Evolutionary conservation across 129 eudicot genomes (phyloP), one percentile per base, ranked within the genome.

Genomic region (Flaveria sonorensis): DNA sequence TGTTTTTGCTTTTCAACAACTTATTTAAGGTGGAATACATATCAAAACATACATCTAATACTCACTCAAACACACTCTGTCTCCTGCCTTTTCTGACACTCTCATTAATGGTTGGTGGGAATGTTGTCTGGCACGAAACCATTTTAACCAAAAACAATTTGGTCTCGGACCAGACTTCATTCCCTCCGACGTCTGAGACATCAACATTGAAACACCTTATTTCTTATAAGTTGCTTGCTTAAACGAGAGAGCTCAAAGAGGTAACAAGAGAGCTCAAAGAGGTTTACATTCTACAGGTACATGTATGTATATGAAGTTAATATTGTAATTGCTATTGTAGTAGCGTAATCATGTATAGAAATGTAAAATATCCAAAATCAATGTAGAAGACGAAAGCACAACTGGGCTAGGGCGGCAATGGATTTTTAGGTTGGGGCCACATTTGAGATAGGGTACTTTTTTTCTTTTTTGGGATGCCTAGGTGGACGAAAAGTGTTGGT

Each of bases 101-200:
- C 84, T 48, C 53, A 73, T 72, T 30, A 75, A 74, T 24, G 13
- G 89, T 81, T 89, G 88, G 71, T 87, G 92, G 86, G 96, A 80
- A 86, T 92, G 96, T 18, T 79, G 90, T 78, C 86, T 88, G 96
- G 85, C 79, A 55, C 89, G 93, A 89, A 88, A 78, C 84, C 93
- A 67, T 72, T 48, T 20, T 20, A 26, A 45, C 51, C 16, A 28
- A 60, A 62, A 2, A 57, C 7, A 28, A 86, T 77, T 68, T 83
- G 90, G 79, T 87, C 86, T 83, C 97, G 97, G 93, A 92, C 97
- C 97, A 92, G 96, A 87, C 97, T 89, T 89, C 97, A 89, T 92
- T 92, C 97, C 97, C 93, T 86, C 79, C 88, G 89, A 81, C 88
- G 48, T 77, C 50, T 69, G 71, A 73, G 79, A 80, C 74, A 20